Evolutionary conservation across 2,329 filamentous ascomycete species (phyloP), one percentile per base, ranked within the genome.

Genomic region (Huntiella abstrusa): DNA sequence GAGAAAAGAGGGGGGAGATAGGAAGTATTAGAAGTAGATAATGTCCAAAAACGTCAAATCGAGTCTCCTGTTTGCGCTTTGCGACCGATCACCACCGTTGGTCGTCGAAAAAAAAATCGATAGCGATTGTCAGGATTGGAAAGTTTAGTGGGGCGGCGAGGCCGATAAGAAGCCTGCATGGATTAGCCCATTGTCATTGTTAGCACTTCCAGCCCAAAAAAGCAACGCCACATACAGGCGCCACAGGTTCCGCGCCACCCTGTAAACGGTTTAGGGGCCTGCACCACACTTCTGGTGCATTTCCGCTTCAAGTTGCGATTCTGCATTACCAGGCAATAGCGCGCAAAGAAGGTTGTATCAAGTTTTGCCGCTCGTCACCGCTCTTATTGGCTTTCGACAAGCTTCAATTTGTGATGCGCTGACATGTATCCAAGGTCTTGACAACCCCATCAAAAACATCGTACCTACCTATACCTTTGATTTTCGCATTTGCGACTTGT

Each of bases 61-160:
- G 22, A n/a, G 12, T 12, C 19, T 19, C 35, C 17, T 41, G n/a
- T 37, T 38, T 32, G 6, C 43, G 41, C 11, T 35, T 34, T 39
- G 34, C 34, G 33, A 38, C 38, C 42, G 36, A 33, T 43, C n/a
- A 44, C 8, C 10, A 42, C 33, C 15, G 44, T 41, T 28, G 39
- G 40, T 15, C 32, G 40, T 17, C 44, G 52, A 55, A 58, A 55
- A 54, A 57, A 57, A 56, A 52, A 50, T 50, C 42, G 48, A 39
- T 15, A n/a, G 35, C 37, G 17, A 35, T 41, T 16, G 32, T 41
- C 32, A 50, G 44, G 48, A 50, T 50, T 47, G 41, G 45, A 38
- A 47, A 50, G 36, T 37, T 7, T 22, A 44, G 48, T 50, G 45
- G 41, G 47, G 48, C 44, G 15, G 15, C 19, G 16, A 43, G 5